Conservation (phyloP, 345 rosid species). For the Aquilaria malaccensis region DNA sequence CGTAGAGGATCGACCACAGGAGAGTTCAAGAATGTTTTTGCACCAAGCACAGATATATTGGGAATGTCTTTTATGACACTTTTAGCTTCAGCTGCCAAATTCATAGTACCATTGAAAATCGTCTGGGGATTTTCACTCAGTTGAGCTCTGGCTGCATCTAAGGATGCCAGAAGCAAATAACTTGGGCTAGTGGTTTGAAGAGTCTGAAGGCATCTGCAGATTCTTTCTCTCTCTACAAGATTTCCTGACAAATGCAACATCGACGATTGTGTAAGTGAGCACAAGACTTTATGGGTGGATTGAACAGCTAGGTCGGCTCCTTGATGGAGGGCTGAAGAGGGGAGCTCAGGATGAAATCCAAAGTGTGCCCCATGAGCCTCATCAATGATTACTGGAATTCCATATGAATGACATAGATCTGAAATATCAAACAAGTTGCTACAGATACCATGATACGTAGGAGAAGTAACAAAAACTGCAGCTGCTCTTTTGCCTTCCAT, state of each 20-base stretch:
- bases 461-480: conserved; percentile 58
- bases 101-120: conserved; percentile 27
- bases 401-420: conserved; percentile 35
- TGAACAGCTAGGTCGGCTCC: conserved; percentile 40
- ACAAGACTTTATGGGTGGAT: conserved; percentile 39
- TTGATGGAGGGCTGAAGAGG: conserved; percentile 36
- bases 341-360: conserved; percentile 38
- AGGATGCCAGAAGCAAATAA: conserved; percentile 51
- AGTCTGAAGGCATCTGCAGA: conserved; percentile 44
- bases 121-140: conserved; percentile 34
- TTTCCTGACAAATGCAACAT: conserved; percentile 52
- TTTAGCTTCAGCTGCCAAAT: conserved; percentile 31
- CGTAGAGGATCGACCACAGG: conserved; percentile 42
- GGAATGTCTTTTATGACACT: conserved; percentile 20
- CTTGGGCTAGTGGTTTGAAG: conserved; percentile 55
- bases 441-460: conserved; percentile 62
- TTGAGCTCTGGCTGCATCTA: conserved; percentile 63
- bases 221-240: conserved; percentile 36
- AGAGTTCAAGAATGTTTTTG: conserved; percentile 19
- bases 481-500: conserved; percentile 38
- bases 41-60: conserved; percentile 29
- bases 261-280: conserved; percentile 58
- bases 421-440: conserved; percentile 42
- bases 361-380: conserved; percentile 62
- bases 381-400: conserved; percentile 47